Evolutionary conservation across 352 stramenopile genomes (phyloP).

Genomic region (Thalassiosira exigua): DNA sequence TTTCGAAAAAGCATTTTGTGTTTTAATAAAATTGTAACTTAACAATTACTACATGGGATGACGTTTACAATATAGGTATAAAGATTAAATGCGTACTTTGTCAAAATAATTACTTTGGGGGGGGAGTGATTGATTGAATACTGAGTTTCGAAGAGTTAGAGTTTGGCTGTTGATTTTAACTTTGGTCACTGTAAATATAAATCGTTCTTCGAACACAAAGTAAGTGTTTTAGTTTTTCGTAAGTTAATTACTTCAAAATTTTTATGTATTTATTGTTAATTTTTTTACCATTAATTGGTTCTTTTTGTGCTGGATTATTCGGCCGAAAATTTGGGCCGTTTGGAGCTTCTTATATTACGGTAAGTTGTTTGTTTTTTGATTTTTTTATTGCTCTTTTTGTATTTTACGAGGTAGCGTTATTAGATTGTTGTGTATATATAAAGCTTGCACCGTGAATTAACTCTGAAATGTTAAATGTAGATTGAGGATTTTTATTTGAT

Average conservation of each 20-base stretch:
- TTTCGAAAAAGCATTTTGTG: too few species aligned
- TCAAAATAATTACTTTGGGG: too few species aligned
- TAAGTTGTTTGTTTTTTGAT: constrained; percentile 25
- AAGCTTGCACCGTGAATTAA: constrained; percentile 52
- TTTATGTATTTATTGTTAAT: background rate
- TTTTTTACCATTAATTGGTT: constrained; percentile 20
- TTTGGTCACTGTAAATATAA: too few species aligned
- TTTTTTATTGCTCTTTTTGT: constrained; percentile 59
- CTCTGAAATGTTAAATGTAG: constrained; percentile 68
- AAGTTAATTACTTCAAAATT: background rate
- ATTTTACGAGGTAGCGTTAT: constrained; percentile 53
- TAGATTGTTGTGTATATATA: constrained; percentile 53
- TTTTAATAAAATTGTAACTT: too few species aligned
- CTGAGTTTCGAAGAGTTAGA: too few species aligned
- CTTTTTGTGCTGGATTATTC: constrained; percentile 22
- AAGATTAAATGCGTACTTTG: too few species aligned
- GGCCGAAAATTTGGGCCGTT: constrained; percentile 7
- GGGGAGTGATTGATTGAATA: too few species aligned
- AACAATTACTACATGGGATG: too few species aligned
- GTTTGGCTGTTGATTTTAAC: too few species aligned
- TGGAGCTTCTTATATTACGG: constrained; percentile 13
- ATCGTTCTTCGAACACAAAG: too few species aligned
- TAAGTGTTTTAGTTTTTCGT: constrained; percentile 2
- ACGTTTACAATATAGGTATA: too few species aligned
- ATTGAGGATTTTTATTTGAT: constrained; percentile 77